phyloP scores from a whole-genome alignment of 176 grass and related monocot genomes.

The Cocos nucifera region DNA sequence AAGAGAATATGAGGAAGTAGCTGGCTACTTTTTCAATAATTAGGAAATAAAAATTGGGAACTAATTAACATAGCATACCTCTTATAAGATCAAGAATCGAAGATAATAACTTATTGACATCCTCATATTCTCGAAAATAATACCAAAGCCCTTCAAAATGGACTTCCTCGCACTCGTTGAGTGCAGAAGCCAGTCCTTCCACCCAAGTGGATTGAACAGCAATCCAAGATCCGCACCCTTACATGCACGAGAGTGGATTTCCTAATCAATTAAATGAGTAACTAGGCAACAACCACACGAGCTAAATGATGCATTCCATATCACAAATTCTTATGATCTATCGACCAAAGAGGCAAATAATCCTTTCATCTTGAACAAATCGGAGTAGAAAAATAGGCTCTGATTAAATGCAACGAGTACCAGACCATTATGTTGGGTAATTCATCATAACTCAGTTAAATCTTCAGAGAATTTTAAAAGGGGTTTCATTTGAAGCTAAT shows the following conservation, averaged over 20 bases:
- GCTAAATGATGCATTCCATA: no score
- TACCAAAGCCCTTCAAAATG: no score
- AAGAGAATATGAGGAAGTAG: no score
- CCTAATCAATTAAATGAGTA: not conserved
- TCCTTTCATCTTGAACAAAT: constrained; percentile 30
- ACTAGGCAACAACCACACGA: no score
- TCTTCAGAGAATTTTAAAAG: not conserved
- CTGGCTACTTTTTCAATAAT: no score
- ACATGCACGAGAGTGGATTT: no score
- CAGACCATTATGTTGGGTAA: constrained; percentile 34
- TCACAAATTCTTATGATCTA: constrained; percentile 33
- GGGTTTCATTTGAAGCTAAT: constrained; percentile 5
- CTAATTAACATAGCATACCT: no score
- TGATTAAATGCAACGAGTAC: constrained; percentile 60
- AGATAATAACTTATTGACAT: no score
- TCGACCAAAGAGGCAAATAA: constrained; percentile 36
- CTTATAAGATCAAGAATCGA: no score
- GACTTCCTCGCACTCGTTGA: not conserved
- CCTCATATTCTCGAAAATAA: no score
- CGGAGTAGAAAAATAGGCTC: constrained; percentile 49
- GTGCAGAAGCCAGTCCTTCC: constrained; percentile 43
- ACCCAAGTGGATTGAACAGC: constrained; percentile 80
- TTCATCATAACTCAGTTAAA: not conserved
- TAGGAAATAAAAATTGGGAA: no score
- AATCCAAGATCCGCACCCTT: constrained; percentile 69